Base-by-base conservation (phyloP, 805 yeast genomes). In the Priceomyces fermenticarens region DNA sequence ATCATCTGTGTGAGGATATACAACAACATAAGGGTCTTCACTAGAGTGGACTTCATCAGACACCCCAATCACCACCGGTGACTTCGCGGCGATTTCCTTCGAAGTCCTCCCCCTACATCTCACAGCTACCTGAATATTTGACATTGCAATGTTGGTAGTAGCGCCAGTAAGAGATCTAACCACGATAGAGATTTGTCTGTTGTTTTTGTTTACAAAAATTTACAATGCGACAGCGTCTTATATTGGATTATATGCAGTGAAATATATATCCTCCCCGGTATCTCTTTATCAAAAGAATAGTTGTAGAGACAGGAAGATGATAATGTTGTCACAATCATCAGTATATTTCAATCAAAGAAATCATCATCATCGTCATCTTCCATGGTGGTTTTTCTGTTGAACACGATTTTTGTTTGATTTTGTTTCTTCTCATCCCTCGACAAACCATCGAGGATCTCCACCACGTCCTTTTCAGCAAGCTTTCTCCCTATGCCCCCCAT, bases 401-500 rank as follows among this genome's bases (percentile, higher is more conserved):
- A 65, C 17, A 83, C 87, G 44, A 88, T 85, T 63, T 81, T 82
- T 13, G 85, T 76, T 32, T 77, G 78, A 32, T 73, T 74, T n/a
- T 67, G 63, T 53, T 75, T 75, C 56, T 79, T 76, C 51, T 81
- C 82, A 53, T 85, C 88, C 45, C 83, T 75, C 5, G 96, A 83
- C 27, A 91, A 72, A 44, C 90, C 89, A 58, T 88, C 89, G 48
- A 91, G 71, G 37, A 93, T 79, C 49, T 80, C 83, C 25, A 89
- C 96, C 39, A 91, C 76, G 48, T 89, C 96, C 27, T 77, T 73
- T 58, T 93, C 98, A 7, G 75, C 70, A n/a, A 91, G 70, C 58
- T 88, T 87, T 45, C 81, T 74, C 40, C 78, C 70, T 28, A 91
- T 66, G 44, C 85, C 88, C 2, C 97, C 97, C 49, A 85, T 74